Percentiles rank a stretch among this genome's conserved stretches.
Conservation (phyloP, 164 flowering plant genomes). For the Kalanchoe fedtschenkoi region DNA sequence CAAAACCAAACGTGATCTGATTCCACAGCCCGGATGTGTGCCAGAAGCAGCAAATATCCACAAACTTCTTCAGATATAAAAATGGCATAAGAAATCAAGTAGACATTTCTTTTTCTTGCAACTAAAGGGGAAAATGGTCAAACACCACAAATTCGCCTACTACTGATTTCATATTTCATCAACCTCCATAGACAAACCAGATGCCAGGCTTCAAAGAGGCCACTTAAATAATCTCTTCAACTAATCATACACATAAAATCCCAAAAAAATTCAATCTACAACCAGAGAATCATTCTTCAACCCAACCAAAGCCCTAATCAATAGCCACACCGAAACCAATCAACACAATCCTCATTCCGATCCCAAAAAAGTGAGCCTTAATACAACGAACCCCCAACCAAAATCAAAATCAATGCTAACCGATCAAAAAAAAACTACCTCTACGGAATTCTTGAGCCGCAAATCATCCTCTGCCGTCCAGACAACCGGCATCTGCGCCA, state of each 20-base stretch:
- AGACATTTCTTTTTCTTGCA: too few relatives aligned
- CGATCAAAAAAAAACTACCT: constrained; percentile 29
- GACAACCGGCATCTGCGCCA: background rate
- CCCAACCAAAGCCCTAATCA: background rate
- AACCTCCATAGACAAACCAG: too few relatives aligned
- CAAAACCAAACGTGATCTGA: too few relatives aligned
- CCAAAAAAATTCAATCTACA: background rate
- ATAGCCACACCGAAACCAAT: background rate
- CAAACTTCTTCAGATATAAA: too few relatives aligned
- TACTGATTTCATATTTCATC: too few relatives aligned
- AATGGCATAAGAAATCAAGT: too few relatives aligned
- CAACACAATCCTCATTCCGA: background rate
- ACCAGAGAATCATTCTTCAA: too few relatives aligned
- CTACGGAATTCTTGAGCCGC: constrained; percentile 60
- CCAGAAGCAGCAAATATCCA: too few relatives aligned
- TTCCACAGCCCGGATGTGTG: too few relatives aligned
- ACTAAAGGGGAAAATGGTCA: too few relatives aligned
- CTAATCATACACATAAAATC: background rate
- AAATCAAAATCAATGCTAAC: background rate
- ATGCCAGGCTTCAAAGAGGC: background rate
- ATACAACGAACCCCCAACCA: background rate
- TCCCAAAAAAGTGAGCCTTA: background rate
- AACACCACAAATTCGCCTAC: too few relatives aligned
- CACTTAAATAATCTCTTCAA: background rate
- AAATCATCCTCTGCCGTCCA: constrained; percentile 77